Base-by-base conservation (phyloP, 495 filamentous ascomycete species). In the Platismatia glauca region DNA sequence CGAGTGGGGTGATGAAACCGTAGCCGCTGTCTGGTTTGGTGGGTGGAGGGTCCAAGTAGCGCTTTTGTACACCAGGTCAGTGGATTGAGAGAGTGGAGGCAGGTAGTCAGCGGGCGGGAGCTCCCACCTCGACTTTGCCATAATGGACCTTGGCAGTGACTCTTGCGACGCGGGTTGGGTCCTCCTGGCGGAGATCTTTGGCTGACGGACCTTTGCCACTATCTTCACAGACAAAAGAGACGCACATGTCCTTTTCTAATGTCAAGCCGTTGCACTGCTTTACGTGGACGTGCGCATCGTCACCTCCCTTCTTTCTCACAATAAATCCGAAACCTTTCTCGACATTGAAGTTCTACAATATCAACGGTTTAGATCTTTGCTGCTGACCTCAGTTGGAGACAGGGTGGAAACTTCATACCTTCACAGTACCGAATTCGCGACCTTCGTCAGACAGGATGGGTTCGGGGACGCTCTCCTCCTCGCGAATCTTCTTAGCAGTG, bases 401-500 rank as follows among this genome's bases (percentile, higher is more conserved):
- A 13, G 37, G 27, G 12, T 9, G 33, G 34, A 29, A 18, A 7
- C 1, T 11, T 33, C 58, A 59, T 16, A 59, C 62, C 22, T 41
- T 64, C 34, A 64, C 55, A 1, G 35, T 64, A 22, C 62, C 62
- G 18, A 64, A 64, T 24, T 50, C 44, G 27, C 62, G 62, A 22
- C 63, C 63, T 48, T 65, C 58, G 18, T 65, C 63, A 5, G 63
- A 65, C 0, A 41, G 27, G 22, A 48, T 24, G 6, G 41, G 57
- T 13, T 65, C 58, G 2, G 63, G 63, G 6, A 65, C 63, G 58
- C 58, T 65, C 20, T 65, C 58, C 37, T 56, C 63, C 34, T 65
- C 48, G 22, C 58, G 63, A 9, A 65, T 50, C 31, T 65, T 65
- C 63, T 65, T 65, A 18, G 63, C 63, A 12, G 63, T 59, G 20